phyloP scores from a whole-genome alignment of 148 eudicot genomes.

The Cornus suecica region DNA sequence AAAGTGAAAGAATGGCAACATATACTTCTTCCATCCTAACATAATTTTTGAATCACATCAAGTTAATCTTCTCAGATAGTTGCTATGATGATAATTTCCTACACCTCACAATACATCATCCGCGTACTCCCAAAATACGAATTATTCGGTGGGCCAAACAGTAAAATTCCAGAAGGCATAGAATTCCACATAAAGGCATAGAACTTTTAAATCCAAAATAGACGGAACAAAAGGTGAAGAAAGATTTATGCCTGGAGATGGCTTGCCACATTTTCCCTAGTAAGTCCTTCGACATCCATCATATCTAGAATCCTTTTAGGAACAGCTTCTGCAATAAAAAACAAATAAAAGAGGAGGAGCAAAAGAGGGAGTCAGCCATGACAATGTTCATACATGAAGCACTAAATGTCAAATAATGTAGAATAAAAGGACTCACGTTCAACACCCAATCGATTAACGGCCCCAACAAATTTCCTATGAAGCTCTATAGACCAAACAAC shows the following conservation, averaged over 20 bases:
- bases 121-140: background rate
- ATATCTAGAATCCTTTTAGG: slow-evolving; percentile 92
- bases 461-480: slow-evolving; percentile 81
- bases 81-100: background rate
- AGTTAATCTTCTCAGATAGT: background rate
- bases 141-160: background rate
- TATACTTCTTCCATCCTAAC: background rate
- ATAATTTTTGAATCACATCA: background rate
- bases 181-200: background rate
- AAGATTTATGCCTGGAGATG: slow-evolving; percentile 76
- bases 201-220: background rate
- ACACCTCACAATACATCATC: background rate
- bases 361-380: background rate
- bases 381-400: background rate
- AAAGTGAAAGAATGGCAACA: too few species aligned
- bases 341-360: background rate
- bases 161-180: background rate
- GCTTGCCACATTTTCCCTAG: slow-evolving; percentile 97
- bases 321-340: slow-evolving; percentile 68
- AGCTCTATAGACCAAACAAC: slow-evolving; percentile 81
- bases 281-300: slow-evolving; percentile 85
- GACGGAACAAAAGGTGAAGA: background rate
- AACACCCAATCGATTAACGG: slow-evolving; percentile 70
- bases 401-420: background rate
- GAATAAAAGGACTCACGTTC: slow-evolving; percentile 48